A percentile compares a stretch with the other conserved stretches of the same genome.
Conservation (phyloP, 176 grass and related monocot species). For the Phragmites australis region DNA sequence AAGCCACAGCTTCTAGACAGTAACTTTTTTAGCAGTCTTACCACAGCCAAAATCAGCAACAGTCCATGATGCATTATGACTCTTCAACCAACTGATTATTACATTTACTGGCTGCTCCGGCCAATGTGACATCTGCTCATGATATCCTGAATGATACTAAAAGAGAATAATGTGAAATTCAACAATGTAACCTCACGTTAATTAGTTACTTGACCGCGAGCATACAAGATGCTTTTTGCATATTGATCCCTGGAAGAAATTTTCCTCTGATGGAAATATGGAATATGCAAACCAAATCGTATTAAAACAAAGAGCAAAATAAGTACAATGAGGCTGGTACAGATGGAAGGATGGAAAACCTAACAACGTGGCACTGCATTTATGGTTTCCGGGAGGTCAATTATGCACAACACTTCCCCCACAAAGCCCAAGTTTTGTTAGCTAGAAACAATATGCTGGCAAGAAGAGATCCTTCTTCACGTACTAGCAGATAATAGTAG, state of each 20-base stretch:
- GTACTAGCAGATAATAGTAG: background rate
- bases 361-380: background rate
- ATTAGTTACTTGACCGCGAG: constrained; percentile 5
- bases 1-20: background rate
- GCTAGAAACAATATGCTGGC: background rate
- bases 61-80: constrained; percentile 58
- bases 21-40: constrained; percentile 39
- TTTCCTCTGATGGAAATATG: background rate
- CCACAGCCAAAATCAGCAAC: constrained; percentile 99
- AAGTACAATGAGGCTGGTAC: background rate
- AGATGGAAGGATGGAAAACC: background rate
- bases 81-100: constrained; percentile 87
- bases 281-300: background rate
- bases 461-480: background rate
- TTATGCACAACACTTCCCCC: background rate
- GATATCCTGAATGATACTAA: constrained; percentile 99
- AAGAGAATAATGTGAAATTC: constrained; percentile 40
- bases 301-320: background rate
- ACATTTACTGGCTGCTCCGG: constrained; percentile 86
- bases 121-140: constrained; percentile 92
- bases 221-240: background rate
- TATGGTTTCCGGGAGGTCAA: constrained; percentile 3
- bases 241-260: background rate
- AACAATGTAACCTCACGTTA: constrained; percentile 4
- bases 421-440: background rate